Evolutionary conservation across 805 yeast genomes (phyloP), one percentile per base, ranked within the genome.

Genomic region (Teunomyces tritomae): DNA sequence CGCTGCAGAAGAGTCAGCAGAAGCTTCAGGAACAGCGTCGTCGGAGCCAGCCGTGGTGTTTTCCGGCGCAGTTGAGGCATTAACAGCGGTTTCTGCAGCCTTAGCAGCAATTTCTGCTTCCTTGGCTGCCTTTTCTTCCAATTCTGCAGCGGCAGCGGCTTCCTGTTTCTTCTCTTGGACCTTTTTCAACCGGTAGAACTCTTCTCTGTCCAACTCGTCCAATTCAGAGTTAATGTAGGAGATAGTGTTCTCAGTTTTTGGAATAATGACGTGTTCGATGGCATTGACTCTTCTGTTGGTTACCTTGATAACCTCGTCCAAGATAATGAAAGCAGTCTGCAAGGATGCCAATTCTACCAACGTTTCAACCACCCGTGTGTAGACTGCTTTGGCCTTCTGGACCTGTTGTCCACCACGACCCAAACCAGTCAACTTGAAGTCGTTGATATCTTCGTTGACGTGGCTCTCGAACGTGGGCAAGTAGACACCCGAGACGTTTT

Each of bases 371-470:
- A 97, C 96, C 61, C 85, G 88, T 32, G 97, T 85, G 68, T 94
- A 94, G 20, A 94, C 96, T 55, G 81, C 80, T 69, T 91, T 90
- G 48, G 98, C 97, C 68, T 85, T 86, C 68, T 88, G 96, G 46
- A 92, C 96, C 67, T 92, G 98, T 70, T 92, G 98, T 54, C 99
- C 98, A 70, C 99, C 99, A 67, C 97, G 81, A 44, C 99, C 99
- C 56, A 92, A 77, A 58, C 99, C 99, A 4, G 98, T 92, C 82
- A 92, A 76, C 67, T 89, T 89, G 77, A 92, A 92, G 63, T 94
- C 99, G 62, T 92, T 92, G 64, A 89, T 87, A 8, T 83, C 82
- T 53, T 87, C 89, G 62, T 90, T 87, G 51, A 89, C 81, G 56
- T 79, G 85, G 26, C 91, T 82, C 60, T 91, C 97, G 58, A 92